Evolutionary conservation across 306 rosid genomes (phyloP).

Genomic region (Ceratonia siliqua): DNA sequence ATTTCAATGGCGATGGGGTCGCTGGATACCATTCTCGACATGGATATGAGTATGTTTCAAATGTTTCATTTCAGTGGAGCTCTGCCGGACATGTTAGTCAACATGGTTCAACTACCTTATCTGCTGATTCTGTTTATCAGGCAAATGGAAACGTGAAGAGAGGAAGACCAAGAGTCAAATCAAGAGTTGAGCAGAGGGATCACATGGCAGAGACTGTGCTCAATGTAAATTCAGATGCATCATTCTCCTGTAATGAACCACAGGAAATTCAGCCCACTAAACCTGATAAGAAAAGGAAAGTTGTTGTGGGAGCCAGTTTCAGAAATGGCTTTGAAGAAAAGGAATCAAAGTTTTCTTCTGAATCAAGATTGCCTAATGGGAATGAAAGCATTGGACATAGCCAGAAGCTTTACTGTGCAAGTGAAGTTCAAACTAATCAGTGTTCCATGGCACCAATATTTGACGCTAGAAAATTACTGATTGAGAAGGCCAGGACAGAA

Average conservation of each 20-base stretch:
- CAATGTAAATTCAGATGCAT: constrained; percentile 46
- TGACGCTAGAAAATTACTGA: constrained; percentile 78
- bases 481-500: constrained; percentile 83
- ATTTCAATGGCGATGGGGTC: constrained; percentile 68
- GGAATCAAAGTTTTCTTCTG: constrained; percentile 52
- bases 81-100: constrained; percentile 59
- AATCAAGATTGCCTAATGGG: constrained; percentile 57
- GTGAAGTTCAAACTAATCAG: constrained; percentile 63
- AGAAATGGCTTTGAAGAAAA: constrained; percentile 61
- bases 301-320: constrained; percentile 51
- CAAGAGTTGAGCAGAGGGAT: constrained; percentile 62
- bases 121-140: constrained; percentile 55
- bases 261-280: constrained; percentile 49
- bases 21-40: constrained; percentile 66
- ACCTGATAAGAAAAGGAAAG: constrained; percentile 74
- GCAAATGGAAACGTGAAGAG: constrained; percentile 61
- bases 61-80: constrained; percentile 82
- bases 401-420: constrained; percentile 44
- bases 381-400: constrained; percentile 54
- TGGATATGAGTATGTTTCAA: constrained; percentile 74
- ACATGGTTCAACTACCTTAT: constrained; percentile 57
- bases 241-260: constrained; percentile 44
- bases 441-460: constrained; percentile 68
- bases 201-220: constrained; percentile 41
- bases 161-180: constrained; percentile 63